Evolutionary conservation across 352 stramenopile species (phyloP).

Genomic region (Globisporangium acanthophoron): DNA sequence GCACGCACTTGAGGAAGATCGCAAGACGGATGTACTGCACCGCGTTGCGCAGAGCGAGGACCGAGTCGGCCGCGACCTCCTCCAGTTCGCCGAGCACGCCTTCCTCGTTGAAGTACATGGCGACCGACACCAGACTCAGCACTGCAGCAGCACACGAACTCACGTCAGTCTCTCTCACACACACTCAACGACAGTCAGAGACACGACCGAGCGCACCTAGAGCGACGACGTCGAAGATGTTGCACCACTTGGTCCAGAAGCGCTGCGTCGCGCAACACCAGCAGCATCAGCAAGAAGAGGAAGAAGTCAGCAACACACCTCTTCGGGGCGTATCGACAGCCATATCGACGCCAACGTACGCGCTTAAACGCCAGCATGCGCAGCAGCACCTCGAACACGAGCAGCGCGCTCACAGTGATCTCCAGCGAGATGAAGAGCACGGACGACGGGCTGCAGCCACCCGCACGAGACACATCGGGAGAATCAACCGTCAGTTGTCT

Average conservation of each 20-base stretch:
- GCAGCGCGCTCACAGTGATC: constrained; percentile 62
- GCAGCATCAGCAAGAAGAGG: not conserved
- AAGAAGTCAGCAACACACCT: no score
- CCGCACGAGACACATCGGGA: not conserved
- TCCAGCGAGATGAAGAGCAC: constrained; percentile 78
- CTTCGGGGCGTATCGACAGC: not conserved
- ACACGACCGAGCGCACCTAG: constrained; percentile 26
- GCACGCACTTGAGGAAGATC: constrained; percentile 79
- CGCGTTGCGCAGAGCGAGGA: constrained; percentile 71
- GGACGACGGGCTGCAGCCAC: constrained; percentile 43
- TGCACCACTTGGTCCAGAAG: constrained; percentile 84
- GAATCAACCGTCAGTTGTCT: not conserved
- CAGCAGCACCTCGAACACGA: constrained; percentile 77
- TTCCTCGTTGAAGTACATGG: constrained; percentile 84
- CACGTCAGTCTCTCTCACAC: not conserved
- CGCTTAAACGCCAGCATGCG: constrained; percentile 76
- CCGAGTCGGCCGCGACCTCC: constrained; percentile 69
- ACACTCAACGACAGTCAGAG: not conserved
- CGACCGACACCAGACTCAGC: constrained; percentile 72
- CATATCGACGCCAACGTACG: constrained; percentile 21
- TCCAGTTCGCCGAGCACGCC: constrained; percentile 76
- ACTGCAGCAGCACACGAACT: constrained; percentile 22
- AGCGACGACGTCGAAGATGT: constrained; percentile 80
- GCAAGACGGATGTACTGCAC: constrained; percentile 78
- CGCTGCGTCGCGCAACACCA: constrained; percentile 21